Evolutionary conservation across 192 early-diverging fungal species (phyloP).

Genomic region (Ambispora gerdemannii): DNA sequence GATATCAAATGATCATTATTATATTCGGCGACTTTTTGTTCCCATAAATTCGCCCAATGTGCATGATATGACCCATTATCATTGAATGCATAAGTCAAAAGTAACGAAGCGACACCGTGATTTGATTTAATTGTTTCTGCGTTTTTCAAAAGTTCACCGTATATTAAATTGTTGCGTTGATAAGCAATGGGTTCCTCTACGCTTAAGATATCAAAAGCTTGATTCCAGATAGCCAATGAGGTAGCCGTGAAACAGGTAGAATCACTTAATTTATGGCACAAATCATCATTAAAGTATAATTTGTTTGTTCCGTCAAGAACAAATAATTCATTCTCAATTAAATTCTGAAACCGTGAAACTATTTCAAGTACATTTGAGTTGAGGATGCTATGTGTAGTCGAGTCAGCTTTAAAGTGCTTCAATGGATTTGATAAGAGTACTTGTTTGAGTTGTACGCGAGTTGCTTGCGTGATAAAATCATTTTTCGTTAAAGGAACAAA

Average conservation of each 20-base stretch:
- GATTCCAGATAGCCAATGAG: conserved; percentile 25
- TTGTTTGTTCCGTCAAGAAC: conserved; percentile 30
- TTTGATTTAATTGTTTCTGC: conserved; percentile 28
- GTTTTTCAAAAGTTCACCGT: conserved; percentile 35
- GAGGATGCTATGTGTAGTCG: conserved; percentile 48
- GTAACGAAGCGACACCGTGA: conserved; percentile 30
- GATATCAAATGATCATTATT: conserved; percentile 31
- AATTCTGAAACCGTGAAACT: conserved; percentile 39
- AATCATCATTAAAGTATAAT: conserved; percentile 35
- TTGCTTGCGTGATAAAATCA: conserved; percentile 41
- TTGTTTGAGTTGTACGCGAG: conserved; percentile 60
- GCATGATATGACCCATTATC: conserved; percentile 41
- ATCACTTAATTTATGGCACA: conserved; percentile 38
- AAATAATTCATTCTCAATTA: conserved; percentile 40
- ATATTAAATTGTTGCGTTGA: conserved; percentile 33
- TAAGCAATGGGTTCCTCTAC: conserved; percentile 39
- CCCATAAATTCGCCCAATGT: conserved; percentile 48
- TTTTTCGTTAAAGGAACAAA: conserved; percentile 42
- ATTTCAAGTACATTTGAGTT: conserved; percentile 43
- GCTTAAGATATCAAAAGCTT: conserved; percentile 26
- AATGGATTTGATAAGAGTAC: conserved; percentile 38
- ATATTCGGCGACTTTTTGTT: conserved; percentile 49
- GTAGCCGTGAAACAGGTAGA: conserved; percentile 26
- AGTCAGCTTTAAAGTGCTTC: conserved; percentile 37
- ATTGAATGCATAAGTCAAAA: conserved; percentile 56